Evolutionary conservation across 2,329 filamentous ascomycete genomes (phyloP).

Genomic region (Bipolaris zeicola): DNA sequence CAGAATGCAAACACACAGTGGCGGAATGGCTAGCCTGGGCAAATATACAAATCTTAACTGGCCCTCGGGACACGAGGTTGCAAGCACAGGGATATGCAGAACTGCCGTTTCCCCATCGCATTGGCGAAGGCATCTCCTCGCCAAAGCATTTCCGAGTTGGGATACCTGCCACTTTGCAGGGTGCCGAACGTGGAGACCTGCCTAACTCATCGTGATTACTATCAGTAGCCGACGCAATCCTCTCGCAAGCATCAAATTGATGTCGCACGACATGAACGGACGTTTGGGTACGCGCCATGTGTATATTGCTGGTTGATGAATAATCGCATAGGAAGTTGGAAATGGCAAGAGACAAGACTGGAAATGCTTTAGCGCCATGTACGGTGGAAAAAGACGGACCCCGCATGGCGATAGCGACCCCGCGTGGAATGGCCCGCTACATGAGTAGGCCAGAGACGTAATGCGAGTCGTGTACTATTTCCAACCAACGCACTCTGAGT

Average conservation of each 20-base stretch:
- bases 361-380: conserved; percentile 26
- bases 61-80: conserved; percentile 28
- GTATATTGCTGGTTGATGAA: background rate
- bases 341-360: conserved; percentile 1
- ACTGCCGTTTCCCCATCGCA: conserved; percentile 5
- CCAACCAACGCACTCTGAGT: conserved; percentile 3
- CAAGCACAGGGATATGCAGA: conserved; percentile 11
- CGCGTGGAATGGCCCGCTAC: conserved; percentile 5
- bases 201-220: background rate
- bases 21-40: background rate
- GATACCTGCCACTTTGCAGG: conserved; percentile 30
- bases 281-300: background rate
- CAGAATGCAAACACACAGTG: too few species aligned
- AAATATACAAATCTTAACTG: conserved; percentile 26
- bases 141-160: conserved; percentile 35
- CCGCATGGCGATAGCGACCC: conserved; percentile 25
- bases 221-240: background rate
- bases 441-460: conserved; percentile 6
- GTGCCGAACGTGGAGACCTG: conserved; percentile 8
- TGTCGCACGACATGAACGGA: background rate
- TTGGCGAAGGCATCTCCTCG: conserved; percentile 26
- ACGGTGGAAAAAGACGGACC: conserved; percentile 11
- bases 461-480: conserved; percentile 1
- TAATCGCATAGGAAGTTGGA: background rate
- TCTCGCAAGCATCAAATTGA: background rate